Evolutionary conservation across 768 basidiomycete species (phyloP), one percentile per base, ranked within the genome.

Genomic region (Mycena sanguinolenta): DNA sequence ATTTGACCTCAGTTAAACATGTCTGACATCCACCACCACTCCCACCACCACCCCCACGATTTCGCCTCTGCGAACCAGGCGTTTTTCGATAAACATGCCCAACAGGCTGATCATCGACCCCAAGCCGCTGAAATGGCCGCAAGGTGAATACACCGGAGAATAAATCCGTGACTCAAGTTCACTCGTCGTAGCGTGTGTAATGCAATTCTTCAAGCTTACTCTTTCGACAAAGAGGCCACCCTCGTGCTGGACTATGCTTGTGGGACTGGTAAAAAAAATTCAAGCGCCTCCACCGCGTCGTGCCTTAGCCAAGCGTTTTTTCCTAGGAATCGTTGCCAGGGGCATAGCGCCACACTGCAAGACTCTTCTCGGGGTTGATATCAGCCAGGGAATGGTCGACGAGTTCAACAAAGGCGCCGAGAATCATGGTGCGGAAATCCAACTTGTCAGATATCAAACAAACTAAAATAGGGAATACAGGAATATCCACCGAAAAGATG

Each of bases 341-440:
- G 84, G 86, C 53, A 84, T 94, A 27, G 88, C 87, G 0, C 82
- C 88, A 1, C 82, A 91, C 73, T 86, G 86, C 50, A 91, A 89
- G 76, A 82, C 82, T 30, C 86, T 94, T 67, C 77, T 94, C n/a
- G 94, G 93, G 14, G 88, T 92, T 10, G 94, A 95, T 75, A 91
- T 95, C 77, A 93, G 92, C 80, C 89, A 91, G 72, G 86, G 80
- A 2, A 88, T 90, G 83, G 91, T 95, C 8, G 90, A 93, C 63
- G 79, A 84, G 21, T 95, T 88, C 83, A 95, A 94, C 79, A 75
- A 79, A 62, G 82, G 84, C n/a, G 88, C 88, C 13, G 69, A 69
- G 14, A 86, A 90, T 63, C 89, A 93, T 65, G 92, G 71, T 67
- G n/a, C 16, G 58, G 19, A 1, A 16, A 23, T 30, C 36, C 36